These are phyloP conservation scores for Tolypocladium pustulatum DNA, from an alignment of 2,329 filamentous ascomycete genomes.

Conservation along the genomic window DNA sequence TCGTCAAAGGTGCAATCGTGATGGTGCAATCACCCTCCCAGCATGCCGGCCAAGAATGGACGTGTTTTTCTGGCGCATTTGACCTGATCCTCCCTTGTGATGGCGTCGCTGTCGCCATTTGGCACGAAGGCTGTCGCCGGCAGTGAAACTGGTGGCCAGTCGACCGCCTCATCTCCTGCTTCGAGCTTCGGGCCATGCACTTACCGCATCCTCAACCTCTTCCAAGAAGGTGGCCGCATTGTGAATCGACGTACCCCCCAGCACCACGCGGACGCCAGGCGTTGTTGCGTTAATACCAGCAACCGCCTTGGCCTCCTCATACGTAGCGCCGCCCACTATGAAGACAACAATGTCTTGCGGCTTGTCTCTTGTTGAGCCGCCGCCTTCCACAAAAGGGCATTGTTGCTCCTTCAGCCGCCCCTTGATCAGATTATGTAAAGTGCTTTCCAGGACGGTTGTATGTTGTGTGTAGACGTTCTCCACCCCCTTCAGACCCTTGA, in stretches of 20 bases:
- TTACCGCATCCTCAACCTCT: constrained; percentile 82
- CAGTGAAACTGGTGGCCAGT: neutral
- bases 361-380: constrained; percentile 80
- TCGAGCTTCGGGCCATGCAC: constrained; percentile 66
- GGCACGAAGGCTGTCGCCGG: neutral
- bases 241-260: constrained; percentile 80
- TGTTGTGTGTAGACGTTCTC: constrained; percentile 99
- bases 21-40: neutral
- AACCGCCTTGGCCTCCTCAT: constrained; percentile 93
- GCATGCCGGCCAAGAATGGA: neutral
- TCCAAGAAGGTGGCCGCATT: constrained; percentile 84
- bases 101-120: neutral
- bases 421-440: constrained; percentile 87
- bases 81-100: neutral
- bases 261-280: constrained; percentile 77
- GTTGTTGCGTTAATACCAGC: constrained; percentile 89
- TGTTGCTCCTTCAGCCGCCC: constrained; percentile 76
- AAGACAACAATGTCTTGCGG: constrained; percentile 95
- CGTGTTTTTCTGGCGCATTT: neutral
- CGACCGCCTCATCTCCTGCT: constrained; percentile 10
- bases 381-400: constrained; percentile 89
- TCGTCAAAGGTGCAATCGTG: neutral
- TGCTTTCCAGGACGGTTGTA: constrained; percentile 76
- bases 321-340: constrained; percentile 86
- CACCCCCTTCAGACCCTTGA: constrained; percentile 92